Base-by-base conservation (phyloP, 805 yeast species). In the Ogataea henricii region DNA sequence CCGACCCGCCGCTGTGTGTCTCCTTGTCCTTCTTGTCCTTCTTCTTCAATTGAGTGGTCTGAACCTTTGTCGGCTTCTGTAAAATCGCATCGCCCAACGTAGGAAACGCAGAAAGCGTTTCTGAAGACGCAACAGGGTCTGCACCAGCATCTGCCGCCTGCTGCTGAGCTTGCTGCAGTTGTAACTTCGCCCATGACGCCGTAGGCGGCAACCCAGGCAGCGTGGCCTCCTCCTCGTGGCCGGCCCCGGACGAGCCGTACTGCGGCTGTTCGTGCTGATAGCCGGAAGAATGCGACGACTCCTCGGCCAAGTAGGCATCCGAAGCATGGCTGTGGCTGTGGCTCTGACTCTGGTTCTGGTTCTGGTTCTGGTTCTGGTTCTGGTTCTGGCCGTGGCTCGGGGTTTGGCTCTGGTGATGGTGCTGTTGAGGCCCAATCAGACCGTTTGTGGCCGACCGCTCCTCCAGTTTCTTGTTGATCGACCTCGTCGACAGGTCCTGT, bases 401-500 rank as follows among this genome's bases (percentile, higher is more conserved):
- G 10, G 18, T 8, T 3, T 34, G 37, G 14, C 17, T 12, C 23
- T 14, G 21, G 21, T 12, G 6, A 21, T 14, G 42, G 41, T 56
- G 62, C 21, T 60, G 54, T 18, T 61, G 52, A 4, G 69, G 67
- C 13, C 65, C 61, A 38, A 57, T 64, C 46, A 65, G 52, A n/a
- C 70, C 68, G 46, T 67, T 67, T 27, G 70, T 59, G 20, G 70
- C 70, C 6, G 63, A 56, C 49, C 68, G 60, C 48, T 61, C 68
- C 40, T 62, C 63, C 41, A 56, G 62, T 78, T 80, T 79, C 59
- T 78, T 81, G 54, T 80, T 74, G 58, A 83, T 82, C 56, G 82
- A 83, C 64, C 87, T 85, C 3, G 94, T 87, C 4, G 90, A 82
- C 60, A 88, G 74, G 62, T 88, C 95, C 62, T 88, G 90, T 67